Conservation (phyloP, 129 eudicot species). For the Saposhnikovia divaricata region DNA sequence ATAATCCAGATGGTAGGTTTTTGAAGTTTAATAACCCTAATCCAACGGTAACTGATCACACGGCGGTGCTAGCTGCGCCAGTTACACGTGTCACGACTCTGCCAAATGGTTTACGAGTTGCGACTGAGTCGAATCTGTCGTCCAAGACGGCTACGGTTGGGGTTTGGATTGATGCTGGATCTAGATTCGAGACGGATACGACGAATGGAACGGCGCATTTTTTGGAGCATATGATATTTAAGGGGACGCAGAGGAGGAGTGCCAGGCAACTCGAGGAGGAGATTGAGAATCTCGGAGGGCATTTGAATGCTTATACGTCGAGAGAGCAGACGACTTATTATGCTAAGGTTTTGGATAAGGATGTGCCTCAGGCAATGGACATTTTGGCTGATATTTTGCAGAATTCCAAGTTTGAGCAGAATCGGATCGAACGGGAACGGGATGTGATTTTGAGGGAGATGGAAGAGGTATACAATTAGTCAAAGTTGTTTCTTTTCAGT, state of each 20-base stretch:
- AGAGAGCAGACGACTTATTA: slow-evolving; percentile 87
- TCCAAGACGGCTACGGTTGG: slow-evolving; percentile 75
- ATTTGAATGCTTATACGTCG: slow-evolving; percentile 76
- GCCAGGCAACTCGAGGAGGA: slow-evolving; percentile 68
- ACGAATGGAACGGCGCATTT: slow-evolving; percentile 82
- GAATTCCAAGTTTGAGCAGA: slow-evolving; percentile 67
- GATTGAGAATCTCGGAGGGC: slow-evolving; percentile 97
- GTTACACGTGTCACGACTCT: slow-evolving; percentile 70
- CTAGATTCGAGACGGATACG: slow-evolving; percentile 75
- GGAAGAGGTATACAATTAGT: slow-evolving; percentile 60
- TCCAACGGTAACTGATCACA: slow-evolving; percentile 53
- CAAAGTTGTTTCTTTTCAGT: neutral
- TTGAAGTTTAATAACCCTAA: slow-evolving; percentile 52
- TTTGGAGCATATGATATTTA: slow-evolving; percentile 76
- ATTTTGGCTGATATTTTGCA: slow-evolving; percentile 73
- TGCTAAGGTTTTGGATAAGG: slow-evolving; percentile 63
- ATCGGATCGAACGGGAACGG: slow-evolving; percentile 50
- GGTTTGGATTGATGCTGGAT: slow-evolving; percentile 89
- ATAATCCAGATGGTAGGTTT: slow-evolving; percentile 57
- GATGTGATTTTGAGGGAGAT: slow-evolving; percentile 82
- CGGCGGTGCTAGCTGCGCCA: slow-evolving; percentile 58
- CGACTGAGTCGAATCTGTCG: slow-evolving; percentile 70
- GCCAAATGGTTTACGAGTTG: slow-evolving; percentile 84
- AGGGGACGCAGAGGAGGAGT: slow-evolving; percentile 63
- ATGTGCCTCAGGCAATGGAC: slow-evolving; percentile 62